Evolutionary conservation across 1,284 basidiomycete genomes (phyloP), one percentile per base, ranked within the genome.

Genomic region (Pascua guehoae): DNA sequence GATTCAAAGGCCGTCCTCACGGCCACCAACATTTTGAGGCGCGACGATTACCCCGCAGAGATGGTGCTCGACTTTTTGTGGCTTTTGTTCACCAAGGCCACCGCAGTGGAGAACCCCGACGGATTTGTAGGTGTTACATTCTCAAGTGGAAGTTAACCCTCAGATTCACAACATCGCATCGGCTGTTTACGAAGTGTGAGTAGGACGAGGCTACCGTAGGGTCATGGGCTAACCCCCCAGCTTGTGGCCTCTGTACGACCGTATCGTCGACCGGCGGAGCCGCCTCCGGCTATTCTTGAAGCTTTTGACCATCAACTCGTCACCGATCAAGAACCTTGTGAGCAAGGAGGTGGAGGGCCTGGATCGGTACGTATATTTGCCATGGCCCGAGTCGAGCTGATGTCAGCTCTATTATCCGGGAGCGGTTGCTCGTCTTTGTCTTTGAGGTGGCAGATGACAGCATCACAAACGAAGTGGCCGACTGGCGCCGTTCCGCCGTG

Each of bases 1-100:
- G 64, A 67, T 40, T 46, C 63, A 3, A 51, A 56, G 0, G 58
- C 66, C 16, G 52, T 72, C 5, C 43, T 62, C 1, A 62, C 65
- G 3, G 57, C 66, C 8, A 60, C 62, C 2, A 40, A 41, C 1
- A 40, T 72, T 1, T 44, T 74, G 38, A 46, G 51, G 1, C 16
- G 45, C 3, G 32, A 45, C 5, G 36, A 54, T 3, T 63, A 58
- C n/a, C 68, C 67, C 2, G 39, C 49, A 1, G 65, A 70, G 36
- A 45, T 66, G 43, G 24, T 66, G 0, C 61, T 75, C 4, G 72
- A 75, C 49, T 72, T 72, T 46, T 36, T 72, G 37, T 75, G 71
- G 72, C 57, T 75, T 5, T 55, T 75, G 11, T 62, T 69, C 18
- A 58, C 56, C n/a, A 66, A 64, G 47, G 62, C 68, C 0, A 47